Evolutionary conservation across 495 filamentous ascomycete genomes (phyloP).

Genomic region (Cladorrhinum samala): DNA sequence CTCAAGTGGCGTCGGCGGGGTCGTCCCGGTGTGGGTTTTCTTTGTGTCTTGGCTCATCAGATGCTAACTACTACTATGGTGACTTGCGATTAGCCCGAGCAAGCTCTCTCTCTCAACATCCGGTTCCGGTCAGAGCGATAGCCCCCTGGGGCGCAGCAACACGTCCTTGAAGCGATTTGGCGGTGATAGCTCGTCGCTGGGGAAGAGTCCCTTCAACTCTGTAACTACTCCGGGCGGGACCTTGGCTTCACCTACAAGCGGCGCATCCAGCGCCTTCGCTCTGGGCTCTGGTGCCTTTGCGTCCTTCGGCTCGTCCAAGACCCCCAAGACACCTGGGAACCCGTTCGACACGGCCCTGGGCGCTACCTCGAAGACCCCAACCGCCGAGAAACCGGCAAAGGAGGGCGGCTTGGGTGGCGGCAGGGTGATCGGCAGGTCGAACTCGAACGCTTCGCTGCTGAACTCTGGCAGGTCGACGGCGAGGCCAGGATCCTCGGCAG

Average conservation of each 20-base stretch:
- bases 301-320: slow-evolving; percentile 82
- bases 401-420: slow-evolving; percentile 43
- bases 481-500: slow-evolving; percentile 16
- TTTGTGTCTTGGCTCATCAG: neutral
- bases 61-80: neutral
- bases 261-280: slow-evolving; percentile 87
- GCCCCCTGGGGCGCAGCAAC: slow-evolving; percentile 60
- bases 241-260: slow-evolving; percentile 78
- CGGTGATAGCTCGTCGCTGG: slow-evolving; percentile 69
- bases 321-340: slow-evolving; percentile 80
- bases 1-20: neutral
- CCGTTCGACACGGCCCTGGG: slow-evolving; percentile 66
- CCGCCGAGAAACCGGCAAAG: slow-evolving; percentile 49
- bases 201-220: slow-evolving; percentile 82
- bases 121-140: slow-evolving; percentile 50
- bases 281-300: slow-evolving; percentile 94
- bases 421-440: slow-evolving; percentile 31
- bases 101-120: slow-evolving; percentile 87
- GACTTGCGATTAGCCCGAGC: slow-evolving; percentile 52
- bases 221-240: slow-evolving; percentile 65
- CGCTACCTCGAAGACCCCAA: slow-evolving; percentile 58
- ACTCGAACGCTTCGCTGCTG: slow-evolving; percentile 36
- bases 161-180: slow-evolving; percentile 62
- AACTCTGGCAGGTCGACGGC: slow-evolving; percentile 30
- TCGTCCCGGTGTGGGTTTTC: neutral